Base-by-base conservation (phyloP, 352 stramenopile genomes). In the Thraustochytrium striatum region DNA sequence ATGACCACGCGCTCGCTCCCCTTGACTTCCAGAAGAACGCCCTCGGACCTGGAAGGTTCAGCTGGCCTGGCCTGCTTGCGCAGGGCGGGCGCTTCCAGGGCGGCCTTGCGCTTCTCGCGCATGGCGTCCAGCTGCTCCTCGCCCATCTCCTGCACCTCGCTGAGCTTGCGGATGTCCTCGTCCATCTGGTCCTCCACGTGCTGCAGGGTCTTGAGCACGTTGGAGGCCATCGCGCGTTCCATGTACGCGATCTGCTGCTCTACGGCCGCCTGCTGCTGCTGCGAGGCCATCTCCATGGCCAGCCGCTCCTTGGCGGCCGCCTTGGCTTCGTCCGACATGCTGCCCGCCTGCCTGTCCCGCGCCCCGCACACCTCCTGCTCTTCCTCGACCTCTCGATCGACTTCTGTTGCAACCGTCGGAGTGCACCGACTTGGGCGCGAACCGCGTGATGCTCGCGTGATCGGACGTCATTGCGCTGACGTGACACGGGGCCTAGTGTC, bases 21-120 rank as follows among this genome's bases (percentile, higher is more conserved):
- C 83, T 98, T 98, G 82, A 95, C 91, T 1, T 88, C 89, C 33
- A 96, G 87, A 98, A 98, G 84, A 98, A 98, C 38, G 96, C 92
- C 59, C 94, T 89, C n/a, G n/a, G n/a, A n/a, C n/a, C n/a, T n/a
- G n/a, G n/a, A n/a, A n/a, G n/a, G n/a, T n/a, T n/a, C n/a, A n/a
- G n/a, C n/a, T n/a, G n/a, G n/a, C n/a, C 72, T 87, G 39, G 53
- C 68, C 35, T 75, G 47, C 28, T 80, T 61, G 35, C 79, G 58
- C n/a, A 33, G 19, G 8, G 36, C 36, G 25, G 25, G 86, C 41
- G 86, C 72, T 82, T 93, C 87, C 85, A 96, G 87, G 72, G 90
- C 86, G 81, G 89, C 73, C 61, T 91, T 68, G 28, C 91, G 88
- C 58, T 87, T 86, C 85, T 93, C 89, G 58, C 91, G 90, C 61